A percentile compares a stretch with the other conserved stretches of the same genome.
These are phyloP conservation scores for Pyricularia pennisetigena DNA, from an alignment of 2,329 filamentous ascomycete genomes.

Conservation along the genomic window DNA sequence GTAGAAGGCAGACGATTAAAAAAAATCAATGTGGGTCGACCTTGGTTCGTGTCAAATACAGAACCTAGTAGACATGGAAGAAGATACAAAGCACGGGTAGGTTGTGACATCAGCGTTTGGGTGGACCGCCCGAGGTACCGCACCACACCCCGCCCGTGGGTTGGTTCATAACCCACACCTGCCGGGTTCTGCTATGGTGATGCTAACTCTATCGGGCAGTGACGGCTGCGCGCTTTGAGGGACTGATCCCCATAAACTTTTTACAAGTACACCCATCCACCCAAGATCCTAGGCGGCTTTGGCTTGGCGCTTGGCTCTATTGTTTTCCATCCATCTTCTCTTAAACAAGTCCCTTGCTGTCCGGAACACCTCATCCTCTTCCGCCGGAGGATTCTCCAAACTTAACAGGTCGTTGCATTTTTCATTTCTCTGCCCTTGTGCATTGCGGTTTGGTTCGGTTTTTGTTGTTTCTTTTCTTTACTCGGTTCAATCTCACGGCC, in stretches of 20 bases:
- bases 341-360: not conserved
- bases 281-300: not conserved
- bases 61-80: not conserved
- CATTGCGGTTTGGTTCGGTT: not conserved
- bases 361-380: not conserved
- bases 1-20: not conserved
- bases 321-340: not conserved
- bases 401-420: not conserved
- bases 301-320: not conserved
- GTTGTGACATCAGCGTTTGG: not conserved
- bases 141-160: not conserved
- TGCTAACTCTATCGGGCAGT: not conserved
- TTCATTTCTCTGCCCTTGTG: not conserved
- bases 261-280: not conserved
- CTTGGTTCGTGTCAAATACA: not conserved
- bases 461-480: not conserved
- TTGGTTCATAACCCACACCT: not conserved
- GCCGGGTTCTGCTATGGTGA: not conserved
- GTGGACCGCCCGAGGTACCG: not conserved
- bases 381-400: not conserved
- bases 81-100: not conserved
- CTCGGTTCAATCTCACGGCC: not conserved
- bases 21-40: not conserved
- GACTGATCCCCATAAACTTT: not conserved
- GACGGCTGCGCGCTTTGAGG: not conserved